phyloP scores from a whole-genome alignment of 345 rosid species.

The Eucalyptus fibrosa region DNA sequence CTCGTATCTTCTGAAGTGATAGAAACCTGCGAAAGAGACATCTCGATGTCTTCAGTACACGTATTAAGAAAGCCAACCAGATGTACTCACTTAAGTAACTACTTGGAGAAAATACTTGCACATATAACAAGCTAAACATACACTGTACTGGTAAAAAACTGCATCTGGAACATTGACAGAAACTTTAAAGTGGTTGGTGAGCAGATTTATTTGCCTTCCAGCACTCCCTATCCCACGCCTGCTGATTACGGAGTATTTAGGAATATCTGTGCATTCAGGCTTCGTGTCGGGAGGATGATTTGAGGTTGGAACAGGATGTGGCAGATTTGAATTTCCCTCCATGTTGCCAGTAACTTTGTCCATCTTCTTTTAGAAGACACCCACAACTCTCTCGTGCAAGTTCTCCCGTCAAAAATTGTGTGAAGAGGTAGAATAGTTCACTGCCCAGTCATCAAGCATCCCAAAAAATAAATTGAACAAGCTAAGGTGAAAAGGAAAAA shows the following conservation, averaged over 20 bases:
- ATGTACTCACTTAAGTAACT: neutral
- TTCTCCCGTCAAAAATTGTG: neutral
- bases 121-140: slow-evolving; percentile 10
- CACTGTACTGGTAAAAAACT: slow-evolving; percentile 69
- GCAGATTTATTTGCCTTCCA: slow-evolving; percentile 39
- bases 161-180: slow-evolving; percentile 35
- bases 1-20: slow-evolving; percentile 40
- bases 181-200: slow-evolving; percentile 65
- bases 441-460: neutral
- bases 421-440: neutral
- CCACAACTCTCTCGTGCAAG: neutral
- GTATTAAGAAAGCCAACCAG: neutral
- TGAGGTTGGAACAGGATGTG: slow-evolving; percentile 12
- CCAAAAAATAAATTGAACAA: neutral
- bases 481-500: neutral
- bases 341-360: slow-evolving; percentile 3
- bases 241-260: slow-evolving; percentile 27
- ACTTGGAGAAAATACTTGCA: neutral
- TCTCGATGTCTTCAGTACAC: neutral
- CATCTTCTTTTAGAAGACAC: slow-evolving; percentile 13
- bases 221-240: slow-evolving; percentile 40
- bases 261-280: slow-evolving; percentile 14
- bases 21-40: slow-evolving; percentile 40
- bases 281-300: slow-evolving; percentile 2
- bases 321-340: slow-evolving; percentile 6